Evolutionary conservation across 345 rosid species (phyloP), one percentile per base, ranked within the genome.

Genomic region (Boechera stricta): DNA sequence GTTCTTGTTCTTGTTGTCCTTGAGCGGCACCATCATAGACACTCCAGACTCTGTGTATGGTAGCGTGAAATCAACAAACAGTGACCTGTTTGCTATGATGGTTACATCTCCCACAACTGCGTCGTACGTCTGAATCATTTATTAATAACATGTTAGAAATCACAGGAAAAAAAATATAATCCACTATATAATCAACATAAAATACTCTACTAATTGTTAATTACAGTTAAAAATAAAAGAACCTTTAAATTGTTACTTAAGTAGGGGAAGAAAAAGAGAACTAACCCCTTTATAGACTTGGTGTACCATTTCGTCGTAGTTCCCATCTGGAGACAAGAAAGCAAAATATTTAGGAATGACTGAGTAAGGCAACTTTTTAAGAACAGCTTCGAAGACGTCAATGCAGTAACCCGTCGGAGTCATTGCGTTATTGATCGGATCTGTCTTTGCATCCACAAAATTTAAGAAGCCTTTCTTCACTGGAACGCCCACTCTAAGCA

Each of bases 11-110:
- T 63, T 28, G 10, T 79, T 71, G 29, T 82, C 81, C 59, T 38
- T 84, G 5, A 86, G 58, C 0, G 85, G 88, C 11, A 93, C 96
- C 2, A 91, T 2, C 98, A 91, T 93, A 10, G 84, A 65, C 10
- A 91, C 92, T 1, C 96, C 96, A 1, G 96, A 84, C 39, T 90
- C 87, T 5, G 90, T 76, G 78, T 78, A 93, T 0, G 96, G 98
- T 51, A 90, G 33, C 1, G 96, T 86, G 71, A 89, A 93, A 32
- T 93, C 98, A 5, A 83, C 93, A 36, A 24, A 55, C 8, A 0
- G 3, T 7, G 97, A 85, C 54, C 96, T 85, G 13, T 88, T 76
- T 1, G 80, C 71, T 3, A 67, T 41, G 10, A 89, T 87, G 8
- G 96, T 85, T 11, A 60, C 38, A 73, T 93, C 98, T 79, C 92